Evolutionary conservation across 768 basidiomycete genomes (phyloP), one percentile per base, ranked within the genome.

Genomic region (Trametes cubensis): DNA sequence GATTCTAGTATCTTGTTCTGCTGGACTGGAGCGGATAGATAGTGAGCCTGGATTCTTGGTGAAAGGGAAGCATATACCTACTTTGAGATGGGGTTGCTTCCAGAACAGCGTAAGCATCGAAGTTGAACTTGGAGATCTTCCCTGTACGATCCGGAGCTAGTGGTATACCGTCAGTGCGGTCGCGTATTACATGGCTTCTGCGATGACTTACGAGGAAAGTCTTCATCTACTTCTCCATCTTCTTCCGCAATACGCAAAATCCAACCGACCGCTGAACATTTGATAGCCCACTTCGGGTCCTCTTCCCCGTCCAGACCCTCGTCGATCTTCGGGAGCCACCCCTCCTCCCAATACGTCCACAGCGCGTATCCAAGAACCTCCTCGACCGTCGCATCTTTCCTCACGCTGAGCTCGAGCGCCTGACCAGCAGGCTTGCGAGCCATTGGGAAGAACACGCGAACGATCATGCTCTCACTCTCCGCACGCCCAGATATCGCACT

Each of bases 141-240:
- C 90, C 86, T 40, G 87, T 87, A 21, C 97, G 81, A 73, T 98
- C 97, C 10, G 95, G 91, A 0, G 96, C 96, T 96, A 66, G 23
- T 34, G 21, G 52, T 20, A n/a, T 17, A 23, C 25, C n/a, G 52
- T 46, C 57, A 59, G 10, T 66, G 64, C 38, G 6, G 26, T 15
- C 15, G 6, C n/a, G 23, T 15, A 13, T 20, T 10, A 34, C 10
- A 34, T 34, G 11, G 26, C 0, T 39, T n/a, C 6, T 0, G 30
- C n/a, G 30, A 53, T 34, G 15, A 59, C 92, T 68, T 73, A 96
- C 95, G 91, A 23, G 96, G 97, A 71, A 95, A 98, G 77, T 99
- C 97, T 72, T 98, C 97, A 72, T 99, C 97, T 0, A 98, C 94
- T 73, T 98, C 96, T 17, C 97, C 97, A 72, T 98, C 95, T 47